Conservation (phyloP, 1,284 basidiomycete species). For the Irpex sp. region DNA sequence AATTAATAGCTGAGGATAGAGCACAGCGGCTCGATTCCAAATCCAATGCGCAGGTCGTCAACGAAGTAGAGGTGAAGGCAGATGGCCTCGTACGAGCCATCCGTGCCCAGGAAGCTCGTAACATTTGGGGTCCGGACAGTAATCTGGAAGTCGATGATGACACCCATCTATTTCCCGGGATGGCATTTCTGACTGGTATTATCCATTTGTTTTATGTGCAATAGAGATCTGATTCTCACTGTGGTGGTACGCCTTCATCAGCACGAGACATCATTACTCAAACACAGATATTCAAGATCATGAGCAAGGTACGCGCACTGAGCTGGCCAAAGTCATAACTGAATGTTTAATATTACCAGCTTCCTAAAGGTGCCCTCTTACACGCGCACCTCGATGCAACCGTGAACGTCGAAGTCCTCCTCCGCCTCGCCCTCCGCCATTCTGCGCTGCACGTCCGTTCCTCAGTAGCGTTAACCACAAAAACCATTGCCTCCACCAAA, state of each 20-base stretch:
- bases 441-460: conserved; percentile 56
- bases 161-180: conserved; percentile 63
- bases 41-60: conserved; percentile 18
- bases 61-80: conserved; percentile 45
- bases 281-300: conserved; percentile 55
- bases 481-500: conserved; percentile 36
- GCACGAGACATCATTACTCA: conserved; percentile 54
- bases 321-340: not conserved
- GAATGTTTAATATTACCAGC: conserved; percentile 35
- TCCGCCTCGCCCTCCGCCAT: conserved; percentile 51
- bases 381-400: conserved; percentile 71
- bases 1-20: conserved; percentile 33
- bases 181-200: conserved; percentile 68
- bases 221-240: too few relatives aligned
- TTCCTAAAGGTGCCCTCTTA: conserved; percentile 74
- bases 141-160: conserved; percentile 27
- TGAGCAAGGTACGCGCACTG: conserved; percentile 44
- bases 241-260: conserved; percentile 19
- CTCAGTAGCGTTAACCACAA: conserved; percentile 31
- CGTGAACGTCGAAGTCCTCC: conserved; percentile 49
- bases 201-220: not conserved
- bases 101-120: conserved; percentile 47
- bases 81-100: conserved; percentile 53
- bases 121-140: conserved; percentile 52
- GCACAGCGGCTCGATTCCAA: conserved; percentile 38